Evolutionary conservation across 257 asterid genomes (phyloP).

Genomic region (Solanum paucissectum): DNA sequence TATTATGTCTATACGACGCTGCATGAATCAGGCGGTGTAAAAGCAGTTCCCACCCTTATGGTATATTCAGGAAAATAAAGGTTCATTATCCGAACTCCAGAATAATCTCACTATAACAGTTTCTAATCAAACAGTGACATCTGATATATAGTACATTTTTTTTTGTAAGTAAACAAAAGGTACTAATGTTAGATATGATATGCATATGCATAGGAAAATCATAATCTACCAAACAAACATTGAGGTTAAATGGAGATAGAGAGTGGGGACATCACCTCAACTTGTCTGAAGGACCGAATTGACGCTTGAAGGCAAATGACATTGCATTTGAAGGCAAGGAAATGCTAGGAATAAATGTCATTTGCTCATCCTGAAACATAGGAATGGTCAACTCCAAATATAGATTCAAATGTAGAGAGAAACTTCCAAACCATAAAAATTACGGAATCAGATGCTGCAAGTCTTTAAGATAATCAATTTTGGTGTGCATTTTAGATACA

Average conservation of each 20-base stretch:
- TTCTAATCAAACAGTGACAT: background rate
- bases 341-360: constrained; percentile 71
- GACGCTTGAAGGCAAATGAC: constrained; percentile 74
- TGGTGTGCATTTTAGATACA: background rate
- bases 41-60: background rate
- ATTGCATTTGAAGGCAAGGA: constrained; percentile 75
- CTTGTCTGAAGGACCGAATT: constrained; percentile 76
- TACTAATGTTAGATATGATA: background rate
- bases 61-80: background rate
- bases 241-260: background rate
- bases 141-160: background rate
- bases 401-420: background rate
- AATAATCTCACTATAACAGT: background rate
- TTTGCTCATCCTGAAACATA: constrained; percentile 65
- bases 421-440: background rate
- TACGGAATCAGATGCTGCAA: background rate
- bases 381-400: constrained; percentile 1
- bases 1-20: background rate
- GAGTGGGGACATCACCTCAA: constrained; percentile 45
- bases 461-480: background rate
- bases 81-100: background rate
- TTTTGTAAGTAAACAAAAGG: background rate
- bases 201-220: background rate
- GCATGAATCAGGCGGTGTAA: background rate
- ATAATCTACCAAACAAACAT: background rate